Percentiles rank a stretch among this genome's conserved stretches.
These are phyloP conservation scores for Curvularia sp. DNA, from an alignment of 2,329 filamentous ascomycete genomes.

Conservation along the genomic window DNA sequence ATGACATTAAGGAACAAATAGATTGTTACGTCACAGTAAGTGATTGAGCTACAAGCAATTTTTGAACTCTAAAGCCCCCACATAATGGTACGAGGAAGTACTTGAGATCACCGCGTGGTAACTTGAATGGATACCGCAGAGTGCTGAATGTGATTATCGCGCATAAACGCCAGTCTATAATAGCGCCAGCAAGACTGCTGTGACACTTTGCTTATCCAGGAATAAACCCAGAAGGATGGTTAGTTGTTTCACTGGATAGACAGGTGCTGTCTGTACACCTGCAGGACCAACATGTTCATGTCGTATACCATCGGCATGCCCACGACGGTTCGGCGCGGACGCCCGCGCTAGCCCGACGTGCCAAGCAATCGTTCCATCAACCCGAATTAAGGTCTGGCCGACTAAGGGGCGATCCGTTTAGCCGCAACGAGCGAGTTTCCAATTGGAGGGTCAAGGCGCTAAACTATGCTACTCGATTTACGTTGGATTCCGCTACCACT, in stretches of 20 bases:
- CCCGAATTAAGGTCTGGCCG: slow-evolving; percentile 10
- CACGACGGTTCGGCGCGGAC: slow-evolving; percentile 12
- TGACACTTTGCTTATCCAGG: not conserved
- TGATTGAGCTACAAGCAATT: too few relatives aligned
- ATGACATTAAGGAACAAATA: not conserved
- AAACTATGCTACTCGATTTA: slow-evolving; percentile 4
- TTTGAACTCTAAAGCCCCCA: not conserved
- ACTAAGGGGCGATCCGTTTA: slow-evolving; percentile 14
- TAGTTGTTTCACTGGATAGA: not conserved
- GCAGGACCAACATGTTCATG: not conserved
- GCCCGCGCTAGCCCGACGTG: slow-evolving; percentile 5
- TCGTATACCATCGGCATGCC: not conserved
- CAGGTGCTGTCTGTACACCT: not conserved
- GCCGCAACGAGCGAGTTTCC: slow-evolving; percentile 6
- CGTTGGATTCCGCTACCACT: not conserved
- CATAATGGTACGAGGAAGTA: not conserved
- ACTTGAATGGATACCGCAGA: not conserved
- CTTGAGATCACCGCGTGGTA: not conserved
- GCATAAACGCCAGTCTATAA: not conserved
- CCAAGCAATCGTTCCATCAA: slow-evolving; percentile 14
- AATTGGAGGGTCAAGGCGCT: slow-evolving; percentile 5
- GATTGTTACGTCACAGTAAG: too few relatives aligned
- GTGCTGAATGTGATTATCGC: not conserved
- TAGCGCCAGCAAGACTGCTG: not conserved
- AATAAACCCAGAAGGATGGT: not conserved